These are phyloP conservation scores for Camellia oleifera DNA, from an alignment of 179 eudicot species.

Conservation along the genomic window DNA sequence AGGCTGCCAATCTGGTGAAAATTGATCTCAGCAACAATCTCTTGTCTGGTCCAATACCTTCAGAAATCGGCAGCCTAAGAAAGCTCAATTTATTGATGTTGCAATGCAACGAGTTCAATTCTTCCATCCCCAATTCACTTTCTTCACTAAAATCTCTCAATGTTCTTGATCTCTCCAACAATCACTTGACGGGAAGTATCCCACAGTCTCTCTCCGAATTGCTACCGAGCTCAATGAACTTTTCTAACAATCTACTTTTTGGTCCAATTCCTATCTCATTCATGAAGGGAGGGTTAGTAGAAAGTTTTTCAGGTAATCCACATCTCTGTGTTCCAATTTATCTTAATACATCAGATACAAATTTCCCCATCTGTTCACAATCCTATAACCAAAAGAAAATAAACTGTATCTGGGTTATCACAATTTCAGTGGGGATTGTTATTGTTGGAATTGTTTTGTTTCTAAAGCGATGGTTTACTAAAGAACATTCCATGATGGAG, in stretches of 20 bases:
- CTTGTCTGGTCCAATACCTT: conserved; percentile 72
- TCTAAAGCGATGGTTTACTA: conserved; percentile 58
- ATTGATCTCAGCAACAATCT: conserved; percentile 76
- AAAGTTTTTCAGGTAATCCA: conserved; percentile 80
- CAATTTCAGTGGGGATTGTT: conserved; percentile 51
- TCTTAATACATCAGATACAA: conserved; percentile 46
- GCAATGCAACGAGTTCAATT: conserved; percentile 64
- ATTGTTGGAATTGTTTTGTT: conserved; percentile 54
- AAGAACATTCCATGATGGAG: conserved; percentile 36
- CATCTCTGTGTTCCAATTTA: conserved; percentile 57
- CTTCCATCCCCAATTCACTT: conserved; percentile 71
- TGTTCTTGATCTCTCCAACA: conserved; percentile 77
- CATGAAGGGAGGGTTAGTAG: conserved; percentile 59
- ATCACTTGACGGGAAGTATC: conserved; percentile 59
- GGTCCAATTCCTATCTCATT: conserved; percentile 79
- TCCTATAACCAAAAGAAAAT: conserved; percentile 38
- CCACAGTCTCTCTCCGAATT: conserved; percentile 61
- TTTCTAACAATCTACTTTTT: conserved; percentile 69
- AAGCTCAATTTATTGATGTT: conserved; percentile 60
- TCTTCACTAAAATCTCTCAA: conserved; percentile 55
- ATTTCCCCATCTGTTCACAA: conserved; percentile 57
- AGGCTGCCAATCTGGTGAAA: conserved; percentile 65
- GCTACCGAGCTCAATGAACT: conserved; percentile 79
- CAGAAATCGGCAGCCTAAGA: conserved; percentile 61
- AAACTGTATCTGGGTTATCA: conserved; percentile 59